Conservation (phyloP, 2,329 filamentous ascomycete genomes). For the Dendryphion nanum region DNA sequence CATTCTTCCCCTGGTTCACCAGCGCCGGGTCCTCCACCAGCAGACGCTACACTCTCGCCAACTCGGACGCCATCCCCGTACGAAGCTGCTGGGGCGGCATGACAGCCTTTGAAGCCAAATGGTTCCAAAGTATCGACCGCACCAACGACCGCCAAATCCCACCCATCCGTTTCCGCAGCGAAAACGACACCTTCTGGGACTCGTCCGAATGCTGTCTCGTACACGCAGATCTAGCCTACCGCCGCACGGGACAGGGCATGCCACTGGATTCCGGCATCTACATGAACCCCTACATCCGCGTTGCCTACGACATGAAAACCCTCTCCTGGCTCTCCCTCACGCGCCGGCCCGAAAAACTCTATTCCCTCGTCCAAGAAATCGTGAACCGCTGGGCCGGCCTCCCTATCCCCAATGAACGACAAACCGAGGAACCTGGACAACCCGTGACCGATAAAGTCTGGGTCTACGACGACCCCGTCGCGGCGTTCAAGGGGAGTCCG, state of each 20-base stretch:
- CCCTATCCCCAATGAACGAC: constrained; percentile 61
- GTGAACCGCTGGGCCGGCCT: constrained; percentile 56
- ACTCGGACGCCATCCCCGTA: constrained; percentile 65
- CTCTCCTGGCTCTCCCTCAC: constrained; percentile 60
- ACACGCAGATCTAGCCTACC: constrained; percentile 44
- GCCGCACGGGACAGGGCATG: constrained; percentile 36
- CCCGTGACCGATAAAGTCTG: constrained; percentile 53
- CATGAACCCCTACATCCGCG: constrained; percentile 73
- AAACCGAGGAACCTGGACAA: constrained; percentile 59
- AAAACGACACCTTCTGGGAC: constrained; percentile 46
- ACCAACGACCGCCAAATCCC: constrained; percentile 20
- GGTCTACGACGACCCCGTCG: constrained; percentile 40
- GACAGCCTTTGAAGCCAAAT: constrained; percentile 63
- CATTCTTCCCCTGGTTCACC: constrained; percentile 68
- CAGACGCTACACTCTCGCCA: constrained; percentile 61
- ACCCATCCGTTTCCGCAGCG: constrained; percentile 46
- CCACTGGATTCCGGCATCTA: constrained; percentile 59
- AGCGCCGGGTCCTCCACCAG: constrained; percentile 49
- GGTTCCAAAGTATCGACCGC: constrained; percentile 46
- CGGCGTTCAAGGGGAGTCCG: constrained; percentile 22
- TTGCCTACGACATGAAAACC: constrained; percentile 62
- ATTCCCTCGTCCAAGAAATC: constrained; percentile 58
- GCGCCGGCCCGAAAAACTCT: constrained; percentile 65
- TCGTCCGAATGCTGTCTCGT: constrained; percentile 50
- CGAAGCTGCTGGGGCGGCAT: constrained; percentile 78